phyloP scores from a whole-genome alignment of 768 basidiomycete species.

The Mrakia gelida region DNA sequence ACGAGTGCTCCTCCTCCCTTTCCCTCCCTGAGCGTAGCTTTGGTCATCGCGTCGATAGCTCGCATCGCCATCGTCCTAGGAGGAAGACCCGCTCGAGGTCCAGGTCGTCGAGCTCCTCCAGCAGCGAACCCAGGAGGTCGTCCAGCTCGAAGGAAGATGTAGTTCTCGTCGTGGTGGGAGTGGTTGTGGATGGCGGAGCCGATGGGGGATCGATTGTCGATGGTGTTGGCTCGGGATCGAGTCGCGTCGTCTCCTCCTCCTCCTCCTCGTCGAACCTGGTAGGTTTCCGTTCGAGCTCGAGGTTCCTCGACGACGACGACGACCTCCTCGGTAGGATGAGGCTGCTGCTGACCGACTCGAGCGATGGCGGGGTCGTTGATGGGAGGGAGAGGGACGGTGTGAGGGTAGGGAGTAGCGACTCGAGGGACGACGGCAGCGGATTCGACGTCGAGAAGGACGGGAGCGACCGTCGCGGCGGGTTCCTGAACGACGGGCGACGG shows the following conservation, averaged over 20 bases:
- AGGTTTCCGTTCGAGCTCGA: constrained; percentile 8
- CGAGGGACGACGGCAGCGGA: not conserved
- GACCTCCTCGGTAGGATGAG: not conserved
- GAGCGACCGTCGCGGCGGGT: not conserved
- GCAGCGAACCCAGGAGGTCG: constrained; percentile 16
- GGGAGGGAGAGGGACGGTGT: not conserved
- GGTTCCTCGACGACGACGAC: not conserved
- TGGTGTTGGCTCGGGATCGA: not conserved
- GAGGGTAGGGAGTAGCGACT: not conserved
- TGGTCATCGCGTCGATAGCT: constrained; percentile 25
- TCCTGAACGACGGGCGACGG: not conserved
- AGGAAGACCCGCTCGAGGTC: not conserved
- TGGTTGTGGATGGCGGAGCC: not conserved
- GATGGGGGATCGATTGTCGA: not conserved
- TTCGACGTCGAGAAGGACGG: not conserved
- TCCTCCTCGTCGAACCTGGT: not conserved
- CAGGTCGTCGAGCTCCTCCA: constrained; percentile 17
- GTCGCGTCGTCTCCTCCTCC: not conserved
- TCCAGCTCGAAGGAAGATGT: constrained; percentile 26
- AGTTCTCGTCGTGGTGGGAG: constrained; percentile 1
- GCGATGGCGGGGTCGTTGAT: not conserved
- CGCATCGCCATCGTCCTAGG: constrained; percentile 6
- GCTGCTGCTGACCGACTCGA: not conserved
- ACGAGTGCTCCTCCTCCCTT: not conserved
- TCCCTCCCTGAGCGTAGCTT: constrained; percentile 11